Evolutionary conservation across 164 flowering plant genomes (phyloP).

Genomic region (Liriodendron chinense): DNA sequence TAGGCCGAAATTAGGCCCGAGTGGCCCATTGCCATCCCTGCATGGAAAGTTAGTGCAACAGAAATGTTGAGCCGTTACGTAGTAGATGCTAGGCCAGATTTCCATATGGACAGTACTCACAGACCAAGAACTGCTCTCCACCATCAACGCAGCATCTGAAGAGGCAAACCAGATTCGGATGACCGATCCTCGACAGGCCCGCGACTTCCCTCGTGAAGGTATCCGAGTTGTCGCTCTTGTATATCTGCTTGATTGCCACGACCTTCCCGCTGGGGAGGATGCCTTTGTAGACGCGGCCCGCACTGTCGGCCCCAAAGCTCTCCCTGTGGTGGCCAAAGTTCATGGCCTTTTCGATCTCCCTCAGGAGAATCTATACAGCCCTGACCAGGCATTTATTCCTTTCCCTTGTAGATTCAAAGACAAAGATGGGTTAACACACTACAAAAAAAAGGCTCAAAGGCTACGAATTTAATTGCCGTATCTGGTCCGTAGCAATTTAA

Average conservation of each 20-base stretch:
- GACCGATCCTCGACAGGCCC: conserved; percentile 55
- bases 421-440: no score
- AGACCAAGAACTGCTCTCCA: conserved; percentile 61
- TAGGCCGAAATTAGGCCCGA: no score
- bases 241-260: conserved; percentile 74
- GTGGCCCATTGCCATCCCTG: no score
- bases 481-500: no score
- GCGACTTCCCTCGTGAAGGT: conserved; percentile 63
- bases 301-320: conserved; percentile 61
- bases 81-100: conserved; percentile 60
- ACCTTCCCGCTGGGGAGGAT: conserved; percentile 65
- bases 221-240: no score
- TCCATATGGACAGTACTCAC: conserved; percentile 66
- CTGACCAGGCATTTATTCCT: conserved; percentile 39
- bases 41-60: background rate
- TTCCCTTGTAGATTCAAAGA: conserved; percentile 10
- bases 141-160: no score
- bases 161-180: no score
- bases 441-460: no score
- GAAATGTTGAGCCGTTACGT: no score
- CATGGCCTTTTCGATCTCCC: conserved; percentile 61
- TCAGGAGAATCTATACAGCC: conserved; percentile 60
- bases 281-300: conserved; percentile 66
- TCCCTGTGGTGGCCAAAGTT: conserved; percentile 29
- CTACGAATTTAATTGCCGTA: no score